Evolutionary conservation across 176 grass and related monocot genomes (phyloP).

Genomic region (Oryza glumipatula): DNA sequence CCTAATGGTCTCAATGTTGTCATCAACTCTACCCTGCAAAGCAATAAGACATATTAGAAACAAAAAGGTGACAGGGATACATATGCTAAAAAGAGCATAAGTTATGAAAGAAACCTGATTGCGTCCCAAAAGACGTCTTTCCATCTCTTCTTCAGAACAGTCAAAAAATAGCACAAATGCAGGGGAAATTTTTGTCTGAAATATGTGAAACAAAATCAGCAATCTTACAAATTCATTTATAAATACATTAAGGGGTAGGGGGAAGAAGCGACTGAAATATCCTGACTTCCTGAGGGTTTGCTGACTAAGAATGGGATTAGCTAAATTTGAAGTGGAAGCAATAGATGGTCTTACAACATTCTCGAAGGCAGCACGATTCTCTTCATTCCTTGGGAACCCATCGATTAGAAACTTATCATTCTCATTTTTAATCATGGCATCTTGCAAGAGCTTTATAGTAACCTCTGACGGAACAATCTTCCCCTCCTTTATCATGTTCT

Average conservation of each 20-base stretch:
- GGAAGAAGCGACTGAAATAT: background rate
- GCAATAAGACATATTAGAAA: background rate
- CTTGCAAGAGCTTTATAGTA: constrained; percentile 76
- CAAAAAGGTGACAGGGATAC: background rate
- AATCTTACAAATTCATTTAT: no score
- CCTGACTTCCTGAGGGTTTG: no score
- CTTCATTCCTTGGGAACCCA: constrained; percentile 82
- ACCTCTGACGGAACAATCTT: constrained; percentile 83
- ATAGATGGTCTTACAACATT: constrained; percentile 53
- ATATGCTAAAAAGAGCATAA: background rate
- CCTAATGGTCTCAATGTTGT: constrained; percentile 87
- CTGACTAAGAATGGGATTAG: no score
- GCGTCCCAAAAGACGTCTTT: constrained; percentile 72
- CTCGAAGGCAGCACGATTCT: constrained; percentile 76
- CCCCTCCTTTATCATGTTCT: constrained; percentile 90
- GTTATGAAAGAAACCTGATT: constrained; percentile 57
- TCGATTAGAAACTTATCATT: constrained; percentile 82
- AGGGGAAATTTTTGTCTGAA: constrained; percentile 74
- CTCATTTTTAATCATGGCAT: constrained; percentile 69
- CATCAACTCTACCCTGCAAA: constrained; percentile 84
- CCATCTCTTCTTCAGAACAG: constrained; percentile 86
- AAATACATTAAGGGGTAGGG: constrained; percentile 4
- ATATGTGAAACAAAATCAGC: background rate
- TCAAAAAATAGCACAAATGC: constrained; percentile 78
- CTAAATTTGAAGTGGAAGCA: background rate